Conservation (phyloP, 169 alveolate genomes). For the Plasmodium knowlesi region DNA sequence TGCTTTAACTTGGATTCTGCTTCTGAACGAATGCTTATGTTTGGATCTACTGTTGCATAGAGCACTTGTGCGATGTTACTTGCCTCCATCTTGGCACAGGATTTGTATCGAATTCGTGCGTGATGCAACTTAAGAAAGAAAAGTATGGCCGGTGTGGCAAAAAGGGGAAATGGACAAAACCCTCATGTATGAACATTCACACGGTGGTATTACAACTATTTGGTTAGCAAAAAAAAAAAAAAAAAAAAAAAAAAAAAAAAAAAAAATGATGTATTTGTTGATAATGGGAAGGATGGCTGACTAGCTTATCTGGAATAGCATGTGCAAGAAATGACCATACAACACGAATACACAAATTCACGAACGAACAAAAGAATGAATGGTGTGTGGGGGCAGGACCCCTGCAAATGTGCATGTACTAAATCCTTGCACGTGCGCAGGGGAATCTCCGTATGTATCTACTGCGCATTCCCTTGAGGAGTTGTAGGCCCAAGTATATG, state of each 20-base stretch:
- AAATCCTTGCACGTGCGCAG: background rate
- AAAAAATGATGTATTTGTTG: background rate
- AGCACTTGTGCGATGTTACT: conserved; percentile 74
- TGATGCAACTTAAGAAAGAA: background rate
- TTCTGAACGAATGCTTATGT: conserved; percentile 78
- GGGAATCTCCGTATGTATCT: background rate
- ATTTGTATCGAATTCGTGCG: background rate
- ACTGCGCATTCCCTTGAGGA: background rate
- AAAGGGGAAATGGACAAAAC: background rate
- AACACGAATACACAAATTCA: background rate
- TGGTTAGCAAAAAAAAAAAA: background rate
- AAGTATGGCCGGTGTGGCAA: background rate
- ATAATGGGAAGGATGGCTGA: background rate
- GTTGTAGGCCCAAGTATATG: background rate
- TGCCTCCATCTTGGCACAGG: conserved; percentile 75
- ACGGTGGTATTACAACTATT: background rate
- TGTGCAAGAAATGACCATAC: background rate
- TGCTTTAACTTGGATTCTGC: conserved; percentile 81
- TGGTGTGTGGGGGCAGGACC: background rate
- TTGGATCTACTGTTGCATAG: conserved; percentile 82
- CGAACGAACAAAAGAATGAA: too few relatives aligned
- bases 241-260: background rate
- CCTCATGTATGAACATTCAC: background rate
- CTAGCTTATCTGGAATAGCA: background rate
- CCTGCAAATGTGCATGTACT: background rate